Conservation (phyloP, 768 basidiomycete genomes). For the Hortiboletus campestris region DNA sequence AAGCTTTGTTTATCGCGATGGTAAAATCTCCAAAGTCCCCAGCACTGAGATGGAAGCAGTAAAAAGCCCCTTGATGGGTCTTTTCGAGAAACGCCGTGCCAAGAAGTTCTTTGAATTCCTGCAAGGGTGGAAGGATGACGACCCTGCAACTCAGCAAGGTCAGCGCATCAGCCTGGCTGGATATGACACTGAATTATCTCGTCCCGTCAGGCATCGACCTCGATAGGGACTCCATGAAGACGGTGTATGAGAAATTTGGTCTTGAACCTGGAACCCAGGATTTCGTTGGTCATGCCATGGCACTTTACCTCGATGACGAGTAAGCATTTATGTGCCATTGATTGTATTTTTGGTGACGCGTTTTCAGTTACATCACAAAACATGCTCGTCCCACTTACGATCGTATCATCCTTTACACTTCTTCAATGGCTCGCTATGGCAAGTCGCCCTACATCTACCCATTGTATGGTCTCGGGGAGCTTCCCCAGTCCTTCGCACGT, state of each 20-base stretch:
- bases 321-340: conserved; percentile 39
- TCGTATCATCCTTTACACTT: conserved; percentile 95
- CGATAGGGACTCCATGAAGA: conserved; percentile 89
- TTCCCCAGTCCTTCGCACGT: conserved; percentile 97
- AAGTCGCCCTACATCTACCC: conserved; percentile 99
- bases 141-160: conserved; percentile 97
- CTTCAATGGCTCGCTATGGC: conserved; percentile 98
- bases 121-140: conserved; percentile 92
- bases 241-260: conserved; percentile 95
- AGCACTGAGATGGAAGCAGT: conserved; percentile 98
- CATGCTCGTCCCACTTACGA: conserved; percentile 88
- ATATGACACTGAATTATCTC: conserved; percentile 1
- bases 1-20: conserved; percentile 96
- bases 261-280: conserved; percentile 97
- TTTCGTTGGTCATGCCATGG: conserved; percentile 99
- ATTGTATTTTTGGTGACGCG: conserved; percentile 9
- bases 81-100: conserved; percentile 96
- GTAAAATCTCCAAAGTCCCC: conserved; percentile 95
- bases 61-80: conserved; percentile 93
- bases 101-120: conserved; percentile 99
- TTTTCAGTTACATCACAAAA: conserved; percentile 82
- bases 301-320: conserved; percentile 96
- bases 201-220: conserved; percentile 68
- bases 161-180: conserved; percentile 11
- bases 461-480: conserved; percentile 96